Conservation (phyloP, 192 early-diverging fungal genomes). For the Diversispora eburnea region DNA sequence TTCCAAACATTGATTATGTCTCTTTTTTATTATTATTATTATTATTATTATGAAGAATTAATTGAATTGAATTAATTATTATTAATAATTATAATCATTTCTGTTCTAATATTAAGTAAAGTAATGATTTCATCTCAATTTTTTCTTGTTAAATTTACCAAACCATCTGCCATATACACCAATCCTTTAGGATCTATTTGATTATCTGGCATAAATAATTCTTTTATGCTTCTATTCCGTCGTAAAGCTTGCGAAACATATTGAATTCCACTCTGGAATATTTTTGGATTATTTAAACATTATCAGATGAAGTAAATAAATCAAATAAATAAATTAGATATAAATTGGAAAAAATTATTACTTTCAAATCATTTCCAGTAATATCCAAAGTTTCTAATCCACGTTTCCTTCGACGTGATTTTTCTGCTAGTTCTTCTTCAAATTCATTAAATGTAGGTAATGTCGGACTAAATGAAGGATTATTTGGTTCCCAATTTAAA, state of each 20-base stretch:
- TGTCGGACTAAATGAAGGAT: neutral
- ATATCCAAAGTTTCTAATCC: constrained; percentile 42
- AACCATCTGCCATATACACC: constrained; percentile 43
- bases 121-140: neutral
- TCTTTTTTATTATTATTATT: too few species aligned
- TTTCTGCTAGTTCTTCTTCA: neutral
- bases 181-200: constrained; percentile 51
- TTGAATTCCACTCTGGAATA: constrained; percentile 45
- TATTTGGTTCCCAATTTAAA: neutral
- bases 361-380: constrained; percentile 45
- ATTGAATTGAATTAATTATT: neutral
- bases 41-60: neutral
- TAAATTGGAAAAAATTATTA: constrained; percentile 1
- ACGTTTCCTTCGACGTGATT: constrained; percentile 11
- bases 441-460: constrained; percentile 2
- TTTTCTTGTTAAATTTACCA: constrained; percentile 37
- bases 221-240: constrained; percentile 46
- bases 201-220: constrained; percentile 43
- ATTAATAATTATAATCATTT: too few species aligned
- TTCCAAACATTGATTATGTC: constrained; percentile 47
- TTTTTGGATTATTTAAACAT: neutral
- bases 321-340: neutral
- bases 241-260: constrained; percentile 55
- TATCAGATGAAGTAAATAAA: neutral
- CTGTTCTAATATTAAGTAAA: neutral